Conservation (phyloP, 2,329 filamentous ascomycete genomes). For the Cylindrodendrum hubeiense region DNA sequence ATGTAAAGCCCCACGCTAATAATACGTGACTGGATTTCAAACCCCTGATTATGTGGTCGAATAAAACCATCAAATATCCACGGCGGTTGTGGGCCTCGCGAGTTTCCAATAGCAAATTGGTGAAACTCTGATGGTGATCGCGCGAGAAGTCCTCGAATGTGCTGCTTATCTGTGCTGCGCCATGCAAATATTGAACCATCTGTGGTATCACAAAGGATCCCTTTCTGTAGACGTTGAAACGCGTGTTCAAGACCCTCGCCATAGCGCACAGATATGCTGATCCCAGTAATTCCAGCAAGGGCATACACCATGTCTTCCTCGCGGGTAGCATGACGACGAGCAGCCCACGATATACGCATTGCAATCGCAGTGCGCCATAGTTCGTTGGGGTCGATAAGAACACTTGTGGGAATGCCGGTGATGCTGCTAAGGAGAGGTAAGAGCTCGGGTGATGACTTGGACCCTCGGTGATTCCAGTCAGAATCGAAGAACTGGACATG, state of each 20-base stretch:
- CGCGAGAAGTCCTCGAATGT: background rate
- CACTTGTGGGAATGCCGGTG: background rate
- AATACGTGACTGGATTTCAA: no score
- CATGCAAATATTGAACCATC: constrained; percentile 19
- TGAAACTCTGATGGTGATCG: background rate
- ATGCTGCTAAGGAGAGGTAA: background rate
- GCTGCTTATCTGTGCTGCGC: background rate
- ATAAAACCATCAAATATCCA: no score
- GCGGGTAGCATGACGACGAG: constrained; percentile 18
- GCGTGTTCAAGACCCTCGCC: constrained; percentile 39
- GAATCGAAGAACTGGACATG: background rate
- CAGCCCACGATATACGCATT: constrained; percentile 11
- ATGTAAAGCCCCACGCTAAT: no score
- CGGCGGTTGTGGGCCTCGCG: no score
- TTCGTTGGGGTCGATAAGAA: background rate
- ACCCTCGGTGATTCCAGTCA: background rate
- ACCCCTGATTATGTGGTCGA: no score
- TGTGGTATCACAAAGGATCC: constrained; percentile 12
- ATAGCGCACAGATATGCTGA: constrained; percentile 45
- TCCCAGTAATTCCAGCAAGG: constrained; percentile 45
- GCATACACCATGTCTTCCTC: constrained; percentile 45
- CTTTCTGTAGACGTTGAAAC: constrained; percentile 42
- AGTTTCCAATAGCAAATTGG: no score
- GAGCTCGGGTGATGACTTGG: background rate
- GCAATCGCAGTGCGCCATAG: background rate